Evolutionary conservation across 1,139 yeast genomes (phyloP), one percentile per base, ranked within the genome.

Genomic region (Debaryomycetaceae sp.): DNA sequence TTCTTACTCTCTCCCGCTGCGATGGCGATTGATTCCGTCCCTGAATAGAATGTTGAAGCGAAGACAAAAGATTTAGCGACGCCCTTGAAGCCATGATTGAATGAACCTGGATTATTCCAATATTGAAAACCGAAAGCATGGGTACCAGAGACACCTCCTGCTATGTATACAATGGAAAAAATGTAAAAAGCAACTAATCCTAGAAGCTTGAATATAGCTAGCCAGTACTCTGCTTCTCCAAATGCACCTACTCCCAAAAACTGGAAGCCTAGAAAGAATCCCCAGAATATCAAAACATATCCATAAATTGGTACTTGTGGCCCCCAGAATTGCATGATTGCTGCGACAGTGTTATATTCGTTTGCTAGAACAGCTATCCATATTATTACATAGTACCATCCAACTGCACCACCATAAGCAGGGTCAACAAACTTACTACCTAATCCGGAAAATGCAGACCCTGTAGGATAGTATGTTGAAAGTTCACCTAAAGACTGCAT

Each of bases 191-290:
- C 84, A 5, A 74, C 56, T 28, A 81, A 61, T 1, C 81, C 82
- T 5, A 73, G 50, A 13, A 81, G 65, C 56, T 81, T 81, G 51
- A 75, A 55, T 40, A 78, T 55, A 0, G 86, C 85, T 24, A 81
- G 62, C 81, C 83, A 78, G 53, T 72, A 81, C 57, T 81, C 87
- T 13, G 79, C 73, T 53, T 81, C 87, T 31, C 95, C 95, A 52
- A 78, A 81, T 1, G 74, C 73, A 4, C 65, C 62, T 2, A 80
- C 83, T 0, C 84, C 84, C 34, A 79, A 56, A 41, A 79, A 68
- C 51, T 78, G 83, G 53, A 80, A 75, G 5, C 63, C 73, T 44
- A 75, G 53, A 49, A 81, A 79, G 2, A 70, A 70, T 15, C 58
- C 59, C 83, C 83, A 79, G 47, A 80, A 73, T 6, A 80, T 65